These are phyloP conservation scores for Neophaeococcomyces aloes DNA, from an alignment of 2,329 filamentous ascomycete genomes.

Conservation along the genomic window DNA sequence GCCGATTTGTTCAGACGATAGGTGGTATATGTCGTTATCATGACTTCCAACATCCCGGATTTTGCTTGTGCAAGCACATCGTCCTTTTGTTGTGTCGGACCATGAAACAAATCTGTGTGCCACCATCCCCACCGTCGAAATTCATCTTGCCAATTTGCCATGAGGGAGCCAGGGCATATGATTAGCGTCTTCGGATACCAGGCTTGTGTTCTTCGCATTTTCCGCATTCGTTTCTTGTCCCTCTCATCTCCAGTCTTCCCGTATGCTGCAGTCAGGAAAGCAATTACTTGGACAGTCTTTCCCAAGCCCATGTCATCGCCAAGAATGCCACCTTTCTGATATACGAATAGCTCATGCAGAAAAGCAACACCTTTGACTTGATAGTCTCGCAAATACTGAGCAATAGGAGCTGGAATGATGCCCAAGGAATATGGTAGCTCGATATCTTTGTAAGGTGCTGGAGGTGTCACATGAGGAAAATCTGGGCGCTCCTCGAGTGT, in stretches of 20 bases:
- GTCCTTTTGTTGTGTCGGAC: slow-evolving; percentile 50
- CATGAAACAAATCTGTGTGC: slow-evolving; percentile 76
- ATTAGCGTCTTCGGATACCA: slow-evolving; percentile 84
- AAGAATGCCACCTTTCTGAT: slow-evolving; percentile 79
- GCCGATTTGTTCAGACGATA: slow-evolving; percentile 66
- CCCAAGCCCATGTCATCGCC: slow-evolving; percentile 97
- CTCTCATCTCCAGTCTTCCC: slow-evolving; percentile 86
- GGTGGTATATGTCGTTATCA: slow-evolving; percentile 89
- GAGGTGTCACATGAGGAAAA: slow-evolving; percentile 54
- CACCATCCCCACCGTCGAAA: slow-evolving; percentile 90
- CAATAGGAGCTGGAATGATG: slow-evolving; percentile 75
- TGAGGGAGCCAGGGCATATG: slow-evolving; percentile 77
- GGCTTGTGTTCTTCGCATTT: slow-evolving; percentile 54
- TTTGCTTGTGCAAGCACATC: slow-evolving; percentile 61
- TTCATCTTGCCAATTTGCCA: slow-evolving; percentile 85
- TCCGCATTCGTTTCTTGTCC: slow-evolving; percentile 78
- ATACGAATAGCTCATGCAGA: slow-evolving; percentile 78
- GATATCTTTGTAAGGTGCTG: slow-evolving; percentile 63
- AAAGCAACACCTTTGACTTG: slow-evolving; percentile 79
- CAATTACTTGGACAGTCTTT: slow-evolving; percentile 92
- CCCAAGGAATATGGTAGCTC: slow-evolving; percentile 64
- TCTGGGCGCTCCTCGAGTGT: slow-evolving; percentile 58
- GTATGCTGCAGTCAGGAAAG: slow-evolving; percentile 82
- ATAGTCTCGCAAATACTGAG: slow-evolving; percentile 85
- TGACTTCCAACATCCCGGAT: slow-evolving; percentile 70